These are phyloP conservation scores for Herpetomonas tarakana DNA, from an alignment of 208 protist species.

Conservation along the genomic window DNA sequence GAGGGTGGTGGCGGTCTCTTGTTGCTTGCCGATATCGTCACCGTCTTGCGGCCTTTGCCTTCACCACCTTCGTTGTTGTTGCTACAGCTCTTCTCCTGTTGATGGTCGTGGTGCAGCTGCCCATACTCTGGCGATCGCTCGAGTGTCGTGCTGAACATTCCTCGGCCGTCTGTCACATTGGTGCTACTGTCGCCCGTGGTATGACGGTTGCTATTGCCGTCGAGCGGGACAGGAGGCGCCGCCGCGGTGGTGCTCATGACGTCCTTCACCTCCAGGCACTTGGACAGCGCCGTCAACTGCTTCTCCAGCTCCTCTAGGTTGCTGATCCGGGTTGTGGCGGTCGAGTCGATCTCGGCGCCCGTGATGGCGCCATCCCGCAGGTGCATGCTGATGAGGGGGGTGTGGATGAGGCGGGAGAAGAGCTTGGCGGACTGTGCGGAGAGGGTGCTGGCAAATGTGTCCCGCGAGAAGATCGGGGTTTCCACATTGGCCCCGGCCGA, in stretches of 20 bases:
- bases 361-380: constrained; percentile 21
- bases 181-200: too few relatives aligned
- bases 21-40: too few relatives aligned
- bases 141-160: too few relatives aligned
- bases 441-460: constrained; percentile 44
- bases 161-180: too few relatives aligned
- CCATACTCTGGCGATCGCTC: too few relatives aligned
- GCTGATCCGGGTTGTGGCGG: constrained; percentile 17
- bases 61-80: too few relatives aligned
- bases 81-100: too few relatives aligned
- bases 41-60: too few relatives aligned
- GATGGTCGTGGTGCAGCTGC: too few relatives aligned
- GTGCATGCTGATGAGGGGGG: constrained; percentile 24
- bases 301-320: constrained; percentile 29
- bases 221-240: too few relatives aligned
- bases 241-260: not conserved
- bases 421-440: constrained; percentile 30
- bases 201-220: too few relatives aligned
- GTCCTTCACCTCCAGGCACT: not conserved
- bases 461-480: constrained; percentile 37
- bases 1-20: too few relatives aligned
- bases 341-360: constrained; percentile 33
- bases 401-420: constrained; percentile 45
- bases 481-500: constrained; percentile 25
- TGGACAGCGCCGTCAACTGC: constrained; percentile 18